Conservation (phyloP, 2,329 filamentous ascomycete genomes). For the Zymoseptoria tritici region DNA sequence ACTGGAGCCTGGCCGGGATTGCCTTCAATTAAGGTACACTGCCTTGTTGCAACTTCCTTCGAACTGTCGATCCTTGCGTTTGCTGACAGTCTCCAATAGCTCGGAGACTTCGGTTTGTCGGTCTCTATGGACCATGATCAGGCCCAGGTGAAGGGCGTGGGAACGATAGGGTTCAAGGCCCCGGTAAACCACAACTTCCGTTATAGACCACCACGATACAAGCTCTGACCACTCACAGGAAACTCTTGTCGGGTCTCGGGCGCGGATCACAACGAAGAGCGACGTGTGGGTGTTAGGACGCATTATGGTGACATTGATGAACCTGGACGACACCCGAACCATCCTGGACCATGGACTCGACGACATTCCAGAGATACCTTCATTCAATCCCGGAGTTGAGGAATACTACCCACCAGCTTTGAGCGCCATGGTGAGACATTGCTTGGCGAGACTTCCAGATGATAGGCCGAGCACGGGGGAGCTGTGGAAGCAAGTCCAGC, state of each 20-base stretch:
- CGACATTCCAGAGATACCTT: background rate
- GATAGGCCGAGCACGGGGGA: background rate
- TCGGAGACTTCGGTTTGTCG: background rate
- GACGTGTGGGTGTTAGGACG: conserved; percentile 4
- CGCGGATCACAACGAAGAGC: background rate
- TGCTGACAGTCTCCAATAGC: background rate
- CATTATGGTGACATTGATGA: conserved; percentile 5
- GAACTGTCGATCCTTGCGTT: no score
- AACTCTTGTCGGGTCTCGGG: background rate
- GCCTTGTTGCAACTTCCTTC: background rate
- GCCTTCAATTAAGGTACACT: background rate
- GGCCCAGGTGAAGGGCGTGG: background rate
- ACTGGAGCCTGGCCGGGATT: background rate
- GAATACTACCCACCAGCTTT: background rate
- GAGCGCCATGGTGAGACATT: background rate
- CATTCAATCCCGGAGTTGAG: background rate
- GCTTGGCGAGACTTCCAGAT: background rate
- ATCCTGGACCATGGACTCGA: background rate
- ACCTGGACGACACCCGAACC: background rate
- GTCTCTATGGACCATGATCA: background rate
- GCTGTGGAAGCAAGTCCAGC: background rate
- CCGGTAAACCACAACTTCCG: background rate
- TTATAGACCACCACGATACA: no score
- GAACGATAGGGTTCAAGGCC: background rate
- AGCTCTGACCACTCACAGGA: background rate